Conservation (phyloP, 2,329 filamentous ascomycete species). For the Ophiostoma ulmi region DNA sequence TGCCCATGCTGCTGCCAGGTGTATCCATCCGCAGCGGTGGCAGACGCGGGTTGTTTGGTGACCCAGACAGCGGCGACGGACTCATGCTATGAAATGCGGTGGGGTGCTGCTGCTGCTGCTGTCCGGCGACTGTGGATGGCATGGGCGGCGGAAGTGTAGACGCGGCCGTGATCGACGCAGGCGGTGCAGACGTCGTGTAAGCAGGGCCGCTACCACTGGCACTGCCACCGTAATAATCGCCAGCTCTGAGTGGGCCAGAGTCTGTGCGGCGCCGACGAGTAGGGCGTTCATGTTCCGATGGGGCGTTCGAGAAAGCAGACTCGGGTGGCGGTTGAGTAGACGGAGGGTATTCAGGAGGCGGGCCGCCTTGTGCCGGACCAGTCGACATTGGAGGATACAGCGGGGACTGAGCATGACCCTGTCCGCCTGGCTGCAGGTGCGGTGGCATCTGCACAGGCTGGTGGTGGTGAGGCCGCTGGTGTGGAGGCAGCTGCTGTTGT, state of each 20-base stretch:
- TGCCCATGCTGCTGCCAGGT: constrained; percentile 27
- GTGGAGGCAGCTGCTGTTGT: constrained; percentile 1
- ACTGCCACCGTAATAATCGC: constrained; percentile 17
- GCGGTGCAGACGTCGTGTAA: background rate
- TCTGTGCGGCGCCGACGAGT: constrained; percentile 26
- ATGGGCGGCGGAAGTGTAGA: constrained; percentile 13
- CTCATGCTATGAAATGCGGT: constrained; percentile 23
- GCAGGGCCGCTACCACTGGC: too few species aligned
- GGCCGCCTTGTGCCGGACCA: constrained; percentile 25
- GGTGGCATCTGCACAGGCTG: constrained; percentile 10
- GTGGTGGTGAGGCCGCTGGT: background rate
- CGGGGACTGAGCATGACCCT: constrained; percentile 22
- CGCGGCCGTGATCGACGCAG: constrained; percentile 15
- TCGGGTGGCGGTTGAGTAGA: constrained; percentile 19
- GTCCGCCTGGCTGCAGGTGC: constrained; percentile 29
- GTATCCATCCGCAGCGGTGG: constrained; percentile 25
- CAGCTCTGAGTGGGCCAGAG: constrained; percentile 16
- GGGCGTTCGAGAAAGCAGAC: background rate
- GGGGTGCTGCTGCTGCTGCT: background rate
- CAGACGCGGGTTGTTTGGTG: constrained; percentile 23
- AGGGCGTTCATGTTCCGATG: constrained; percentile 23
- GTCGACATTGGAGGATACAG: constrained; percentile 21
- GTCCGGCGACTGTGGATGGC: constrained; percentile 3
- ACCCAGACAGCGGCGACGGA: constrained; percentile 24
- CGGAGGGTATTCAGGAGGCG: background rate